Conservation (phyloP, 306 rosid genomes). For the Lotus japonicus region DNA sequence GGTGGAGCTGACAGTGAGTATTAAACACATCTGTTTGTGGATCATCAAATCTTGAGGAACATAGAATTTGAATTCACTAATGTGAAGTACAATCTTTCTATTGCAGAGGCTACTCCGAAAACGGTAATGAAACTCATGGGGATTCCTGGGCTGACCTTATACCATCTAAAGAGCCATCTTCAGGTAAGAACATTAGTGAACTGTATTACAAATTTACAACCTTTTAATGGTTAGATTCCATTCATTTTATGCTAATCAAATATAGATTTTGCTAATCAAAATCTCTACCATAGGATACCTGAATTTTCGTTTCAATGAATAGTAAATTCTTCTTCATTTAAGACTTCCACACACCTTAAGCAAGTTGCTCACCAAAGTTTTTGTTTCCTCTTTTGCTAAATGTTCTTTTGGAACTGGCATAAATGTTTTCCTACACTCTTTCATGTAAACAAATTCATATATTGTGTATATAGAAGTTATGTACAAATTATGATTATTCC, state of each 20-base stretch:
- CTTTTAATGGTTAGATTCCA: neutral
- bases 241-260: neutral
- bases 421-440: neutral
- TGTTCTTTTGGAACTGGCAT: neutral
- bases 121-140: constrained; percentile 98
- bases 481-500: neutral
- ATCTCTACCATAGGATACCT: no score
- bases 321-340: no score
- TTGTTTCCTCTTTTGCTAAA: neutral
- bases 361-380: neutral
- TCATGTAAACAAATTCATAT: neutral
- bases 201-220: neutral
- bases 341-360: no score
- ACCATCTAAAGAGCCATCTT: constrained; percentile 95
- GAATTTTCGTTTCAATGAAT: no score
- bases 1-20: constrained; percentile 98
- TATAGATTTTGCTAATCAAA: no score
- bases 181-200: constrained; percentile 50
- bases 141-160: constrained; percentile 85
- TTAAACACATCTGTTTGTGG: neutral
- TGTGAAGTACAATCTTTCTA: constrained; percentile 16
- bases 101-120: constrained; percentile 96
- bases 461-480: neutral
- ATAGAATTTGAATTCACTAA: constrained; percentile 19
- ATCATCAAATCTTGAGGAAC: neutral